Evolutionary conservation across 73 alveolate species (phyloP).

Genomic region (Paramecium pentaurelia): DNA sequence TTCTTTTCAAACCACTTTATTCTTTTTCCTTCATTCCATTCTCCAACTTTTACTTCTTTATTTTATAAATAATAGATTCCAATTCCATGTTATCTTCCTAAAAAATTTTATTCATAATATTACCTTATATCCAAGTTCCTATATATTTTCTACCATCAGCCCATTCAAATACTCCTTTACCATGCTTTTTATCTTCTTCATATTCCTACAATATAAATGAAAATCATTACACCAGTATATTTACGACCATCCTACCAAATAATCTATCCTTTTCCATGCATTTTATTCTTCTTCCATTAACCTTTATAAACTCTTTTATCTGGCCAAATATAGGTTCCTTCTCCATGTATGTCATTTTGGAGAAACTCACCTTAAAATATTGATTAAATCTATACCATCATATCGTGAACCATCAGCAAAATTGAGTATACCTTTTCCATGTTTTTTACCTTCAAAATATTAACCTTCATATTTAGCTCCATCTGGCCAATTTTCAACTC

Average conservation of each 20-base stretch:
- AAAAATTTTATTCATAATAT: not conserved
- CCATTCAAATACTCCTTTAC: constrained; percentile 75
- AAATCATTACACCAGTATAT: constrained; percentile 64
- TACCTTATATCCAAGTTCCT: constrained; percentile 76
- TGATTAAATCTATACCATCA: constrained; percentile 36
- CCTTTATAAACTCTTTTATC: constrained; percentile 75
- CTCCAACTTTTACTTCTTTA: constrained; percentile 61
- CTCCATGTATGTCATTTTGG: constrained; percentile 74
- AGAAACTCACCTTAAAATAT: constrained; percentile 63
- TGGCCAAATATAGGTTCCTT: constrained; percentile 73
- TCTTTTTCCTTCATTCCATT: constrained; percentile 63
- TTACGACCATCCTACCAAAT: constrained; percentile 80
- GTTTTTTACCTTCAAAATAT: constrained; percentile 71
- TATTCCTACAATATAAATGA: constrained; percentile 13
- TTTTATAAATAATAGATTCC: constrained; percentile 55
- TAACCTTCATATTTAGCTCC: constrained; percentile 78
- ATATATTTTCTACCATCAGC: constrained; percentile 75
- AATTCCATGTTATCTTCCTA: constrained; percentile 52
- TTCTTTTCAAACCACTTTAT: constrained; percentile 43
- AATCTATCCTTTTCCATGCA: constrained; percentile 77
- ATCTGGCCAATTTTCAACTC: constrained; percentile 84
- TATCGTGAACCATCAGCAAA: constrained; percentile 79
- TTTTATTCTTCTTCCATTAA: constrained; percentile 71
- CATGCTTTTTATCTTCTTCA: constrained; percentile 73
- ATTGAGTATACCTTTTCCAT: constrained; percentile 74